A percentile compares a stretch with the other conserved stretches of the same genome.
These are phyloP conservation scores for Thinopyrum elongatum DNA, from an alignment of 176 grass and related monocot genomes.

Conservation along the genomic window DNA sequence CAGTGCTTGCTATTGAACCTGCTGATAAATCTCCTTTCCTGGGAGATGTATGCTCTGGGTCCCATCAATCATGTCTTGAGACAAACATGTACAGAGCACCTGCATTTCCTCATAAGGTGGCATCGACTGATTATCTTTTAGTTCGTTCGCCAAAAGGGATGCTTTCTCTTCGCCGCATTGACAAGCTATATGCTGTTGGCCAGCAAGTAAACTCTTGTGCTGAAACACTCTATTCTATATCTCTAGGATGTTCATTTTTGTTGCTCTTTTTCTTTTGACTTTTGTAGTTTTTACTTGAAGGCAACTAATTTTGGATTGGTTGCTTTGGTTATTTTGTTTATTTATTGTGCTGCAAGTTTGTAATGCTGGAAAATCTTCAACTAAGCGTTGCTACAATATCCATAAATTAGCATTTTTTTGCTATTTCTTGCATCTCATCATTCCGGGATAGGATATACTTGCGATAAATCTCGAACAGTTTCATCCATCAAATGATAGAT, in stretches of 20 bases:
- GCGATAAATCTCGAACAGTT: not conserved
- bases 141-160: slow-evolving; percentile 85
- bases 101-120: slow-evolving; percentile 82
- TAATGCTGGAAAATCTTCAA: slow-evolving; percentile 19
- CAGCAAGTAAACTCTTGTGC: slow-evolving; percentile 66
- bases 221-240: slow-evolving; percentile 23
- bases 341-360: slow-evolving; percentile 12
- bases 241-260: not conserved
- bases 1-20: slow-evolving; percentile 74
- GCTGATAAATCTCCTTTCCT: slow-evolving; percentile 95
- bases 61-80: slow-evolving; percentile 78
- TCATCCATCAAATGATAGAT: not conserved
- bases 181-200: slow-evolving; percentile 85
- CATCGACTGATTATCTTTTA: slow-evolving; percentile 83
- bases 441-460: slow-evolving; percentile 17
- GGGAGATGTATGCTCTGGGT: slow-evolving; percentile 69
- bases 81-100: slow-evolving; percentile 95
- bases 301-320: not conserved
- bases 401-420: not conserved
- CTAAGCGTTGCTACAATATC: not conserved
- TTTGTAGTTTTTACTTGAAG: not conserved
- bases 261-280: not conserved
- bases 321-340: not conserved
- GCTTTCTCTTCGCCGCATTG: slow-evolving; percentile 81
- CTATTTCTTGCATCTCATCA: slow-evolving; percentile 15